Percentiles rank a stretch among this genome's conserved stretches.
Conservation (phyloP, 179 eudicot genomes). For the Kewa caespitosa region DNA sequence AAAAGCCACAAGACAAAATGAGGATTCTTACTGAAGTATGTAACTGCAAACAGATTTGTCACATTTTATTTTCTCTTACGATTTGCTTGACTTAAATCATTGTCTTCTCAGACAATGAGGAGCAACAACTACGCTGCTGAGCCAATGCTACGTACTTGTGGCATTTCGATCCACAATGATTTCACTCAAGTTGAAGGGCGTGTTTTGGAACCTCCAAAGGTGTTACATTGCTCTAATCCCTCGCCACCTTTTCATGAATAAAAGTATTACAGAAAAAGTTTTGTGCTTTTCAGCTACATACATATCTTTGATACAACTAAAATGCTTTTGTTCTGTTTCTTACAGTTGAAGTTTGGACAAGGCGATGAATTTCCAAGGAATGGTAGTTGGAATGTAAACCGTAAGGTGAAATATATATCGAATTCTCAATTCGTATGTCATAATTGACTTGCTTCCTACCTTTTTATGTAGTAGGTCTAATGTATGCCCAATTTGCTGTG, state of each 20-base stretch:
- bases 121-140: conserved; percentile 8
- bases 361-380: conserved; percentile 2
- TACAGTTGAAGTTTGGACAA: not conserved
- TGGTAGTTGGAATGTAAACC: not conserved
- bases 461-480: too few species aligned
- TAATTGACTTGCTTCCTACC: too few species aligned
- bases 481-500: not conserved
- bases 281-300: too few species aligned
- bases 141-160: conserved; percentile 12
- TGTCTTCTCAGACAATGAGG: not conserved
- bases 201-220: conserved; percentile 16
- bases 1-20: conserved; percentile 15
- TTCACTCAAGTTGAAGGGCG: conserved; percentile 17
- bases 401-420: not conserved
- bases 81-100: not conserved
- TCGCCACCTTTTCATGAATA: not conserved
- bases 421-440: too few species aligned
- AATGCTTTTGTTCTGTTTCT: not conserved
- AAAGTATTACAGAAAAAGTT: too few species aligned
- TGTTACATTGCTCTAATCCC: not conserved
- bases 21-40: conserved; percentile 1
- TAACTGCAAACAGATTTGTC: not conserved
- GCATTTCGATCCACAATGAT: conserved; percentile 2
- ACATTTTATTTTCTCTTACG: not conserved
- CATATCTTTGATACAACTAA: too few species aligned